Percentiles rank a stretch among this genome's conserved stretches.
phyloP scores from a whole-genome alignment of 306 rosid genomes.

The Medicago arabica region DNA sequence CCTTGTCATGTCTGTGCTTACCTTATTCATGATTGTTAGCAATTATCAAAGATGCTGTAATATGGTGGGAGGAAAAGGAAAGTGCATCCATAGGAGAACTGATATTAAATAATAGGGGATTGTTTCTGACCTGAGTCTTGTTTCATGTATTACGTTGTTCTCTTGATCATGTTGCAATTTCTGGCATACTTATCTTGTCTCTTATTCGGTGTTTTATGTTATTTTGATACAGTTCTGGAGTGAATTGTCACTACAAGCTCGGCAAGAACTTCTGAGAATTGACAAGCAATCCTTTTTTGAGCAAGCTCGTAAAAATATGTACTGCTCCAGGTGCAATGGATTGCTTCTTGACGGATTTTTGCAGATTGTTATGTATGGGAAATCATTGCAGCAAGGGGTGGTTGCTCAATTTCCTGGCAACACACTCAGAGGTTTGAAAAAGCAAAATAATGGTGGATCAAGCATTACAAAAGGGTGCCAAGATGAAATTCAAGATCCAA shows the following conservation, averaged over 20 bases:
- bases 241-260: constrained; percentile 70
- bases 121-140: constrained; percentile 26
- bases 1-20: constrained; percentile 7
- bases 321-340: constrained; percentile 99
- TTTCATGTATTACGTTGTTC: constrained; percentile 3
- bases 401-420: constrained; percentile 56
- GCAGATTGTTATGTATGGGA: constrained; percentile 96
- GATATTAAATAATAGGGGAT: constrained; percentile 23
- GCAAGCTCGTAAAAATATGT: constrained; percentile 98
- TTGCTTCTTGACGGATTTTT: constrained; percentile 93
- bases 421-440: constrained; percentile 57
- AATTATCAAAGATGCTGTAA: constrained; percentile 14
- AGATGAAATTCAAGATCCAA: constrained; percentile 91
- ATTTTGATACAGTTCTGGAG: constrained; percentile 81
- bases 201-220: constrained; percentile 44
- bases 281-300: constrained; percentile 98
- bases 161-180: constrained; percentile 20
- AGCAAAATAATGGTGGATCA: constrained; percentile 60
- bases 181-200: constrained; percentile 33
- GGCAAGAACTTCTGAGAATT: constrained; percentile 86
- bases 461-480: constrained; percentile 56
- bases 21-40: constrained; percentile 28
- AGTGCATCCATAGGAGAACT: constrained; percentile 11
- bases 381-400: constrained; percentile 81
- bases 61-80: constrained; percentile 14